Base-by-base conservation (phyloP, 805 yeast genomes). In the Maudiozyma serrabonitensis region DNA sequence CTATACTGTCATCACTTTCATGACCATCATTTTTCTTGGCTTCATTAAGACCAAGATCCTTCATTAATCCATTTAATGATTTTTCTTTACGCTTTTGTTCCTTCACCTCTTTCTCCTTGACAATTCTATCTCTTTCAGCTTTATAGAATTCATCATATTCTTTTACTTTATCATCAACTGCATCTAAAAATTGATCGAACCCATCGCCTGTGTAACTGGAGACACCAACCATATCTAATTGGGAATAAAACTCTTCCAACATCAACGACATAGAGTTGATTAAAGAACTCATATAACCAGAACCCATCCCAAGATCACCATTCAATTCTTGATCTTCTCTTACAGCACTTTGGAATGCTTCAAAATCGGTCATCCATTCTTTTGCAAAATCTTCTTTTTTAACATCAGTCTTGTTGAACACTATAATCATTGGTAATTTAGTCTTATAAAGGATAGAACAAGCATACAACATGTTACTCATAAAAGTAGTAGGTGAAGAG, bases 311-410 rank as follows among this genome's bases (percentile, higher is more conserved):
- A 21, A 75, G 67, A 39, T 71, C 73, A 19, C 80, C 79, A 55
- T 79, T 83, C 46, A 78, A 68, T 44, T 85, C 89, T 52, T 81
- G 80, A 63, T 84, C 84, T 32, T 74, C 73, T 54, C 75, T 74
- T 49, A 91, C 70, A 1, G 95, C 95, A 21, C 68, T 70, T 67
- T 91, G 98, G 73, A 93, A 93, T 15, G 80, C 75, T 66, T 91
- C 97, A 66, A 93, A 93, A 69, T 93, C 99, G 2, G 83, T 79
- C 97, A 93, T 88, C 99, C 99, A 93, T 56, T 87, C 95, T 61
- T 80, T 82, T 21, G 96, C 97, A 69, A 90, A 89, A 46, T 78
- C 83, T 0, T 95, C 87, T 51, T 84, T 83, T 56, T 82, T 73
- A 4, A 85, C 90, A 69, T 93, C 99, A 2, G 93, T 86, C 69